Evolutionary conservation across 768 basidiomycete genomes (phyloP), one percentile per base, ranked within the genome.

Genomic region (Gymnopilus junonius): DNA sequence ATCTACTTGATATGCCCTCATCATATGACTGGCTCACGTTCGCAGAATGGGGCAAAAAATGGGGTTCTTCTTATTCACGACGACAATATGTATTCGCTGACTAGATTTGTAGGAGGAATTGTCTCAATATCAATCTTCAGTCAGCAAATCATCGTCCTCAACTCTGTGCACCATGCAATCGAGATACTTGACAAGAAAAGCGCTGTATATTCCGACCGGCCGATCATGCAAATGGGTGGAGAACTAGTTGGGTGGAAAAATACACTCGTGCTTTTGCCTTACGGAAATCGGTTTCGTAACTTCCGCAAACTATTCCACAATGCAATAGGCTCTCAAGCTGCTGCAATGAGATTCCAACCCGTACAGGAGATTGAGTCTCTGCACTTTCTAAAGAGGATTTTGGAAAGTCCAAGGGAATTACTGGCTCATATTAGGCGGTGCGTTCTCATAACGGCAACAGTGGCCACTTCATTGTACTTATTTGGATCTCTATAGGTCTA

Each of bases 161-260:
- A 84, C 67, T 78, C 76, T 0, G 67, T 63, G 6, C 67, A 79
- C 23, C 58, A 67, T 1, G 84, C 84, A 3, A 67, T 75, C n/a
- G 81, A 85, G 27, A 74, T 86, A 73, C 80, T 87, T 25, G 82
- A 86, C 34, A 82, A 80, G 63, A 83, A 81, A 58, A 81, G 85
- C 34, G 72, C 77, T 14, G 78, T 81, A 31, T 86, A 87, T 66
- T 87, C 87, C 17, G 85, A 87, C 70, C 76, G 87, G 31, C 85
- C 87, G 0, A 61, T 76, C 17, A 67, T 79, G 51, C 73, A 73
- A 32, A 80, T 83, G 79, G 76, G 77, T 8, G 79, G 78, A 11
- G 79, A 80, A 35, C 73, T 85, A 17, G 81, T 76, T 2, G 78
- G 77, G 0, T 79, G 79, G 77, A 79, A 76, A 56, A 69, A 76